A percentile compares a stretch with the other conserved stretches of the same genome.
Conservation (phyloP, 768 basidiomycete genomes). For the Psilocybe cubensis region DNA sequence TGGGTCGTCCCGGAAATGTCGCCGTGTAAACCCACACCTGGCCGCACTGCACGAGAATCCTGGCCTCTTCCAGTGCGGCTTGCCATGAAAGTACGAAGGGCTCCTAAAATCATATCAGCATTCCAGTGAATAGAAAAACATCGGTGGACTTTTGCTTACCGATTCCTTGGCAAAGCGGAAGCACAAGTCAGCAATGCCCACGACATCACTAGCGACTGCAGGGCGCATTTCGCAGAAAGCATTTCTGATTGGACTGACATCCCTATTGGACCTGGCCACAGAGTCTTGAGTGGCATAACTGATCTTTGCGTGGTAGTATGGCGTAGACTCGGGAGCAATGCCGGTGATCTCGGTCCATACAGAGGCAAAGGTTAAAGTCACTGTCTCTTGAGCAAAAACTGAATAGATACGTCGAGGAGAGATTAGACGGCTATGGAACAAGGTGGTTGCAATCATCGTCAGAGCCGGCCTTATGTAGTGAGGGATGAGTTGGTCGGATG, state of each 20-base stretch:
- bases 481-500: slow-evolving; percentile 38
- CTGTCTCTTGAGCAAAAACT: slow-evolving; percentile 57
- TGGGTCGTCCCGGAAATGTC: slow-evolving; percentile 15
- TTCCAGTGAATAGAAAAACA: not conserved
- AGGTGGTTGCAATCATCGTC: slow-evolving; percentile 38
- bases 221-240: slow-evolving; percentile 42
- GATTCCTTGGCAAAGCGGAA: slow-evolving; percentile 59
- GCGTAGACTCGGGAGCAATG: slow-evolving; percentile 32
- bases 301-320: slow-evolving; percentile 68
- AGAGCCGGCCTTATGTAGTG: slow-evolving; percentile 45
- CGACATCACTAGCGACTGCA: slow-evolving; percentile 42
- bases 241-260: slow-evolving; percentile 10
- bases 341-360: slow-evolving; percentile 53
- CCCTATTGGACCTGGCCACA: slow-evolving; percentile 25
- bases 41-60: slow-evolving; percentile 43
- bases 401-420: slow-evolving; percentile 51
- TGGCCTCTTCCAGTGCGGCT: slow-evolving; percentile 54
- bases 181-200: slow-evolving; percentile 50
- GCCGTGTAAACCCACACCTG: slow-evolving; percentile 62
- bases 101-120: slow-evolving; percentile 35
- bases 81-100: slow-evolving; percentile 55
- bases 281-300: slow-evolving; percentile 55
- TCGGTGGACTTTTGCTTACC: slow-evolving; percentile 40
- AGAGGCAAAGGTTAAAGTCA: slow-evolving; percentile 49
- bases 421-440: slow-evolving; percentile 36